Conservation (phyloP, 208 protist genomes). For the Crithidia mellificae region DNA sequence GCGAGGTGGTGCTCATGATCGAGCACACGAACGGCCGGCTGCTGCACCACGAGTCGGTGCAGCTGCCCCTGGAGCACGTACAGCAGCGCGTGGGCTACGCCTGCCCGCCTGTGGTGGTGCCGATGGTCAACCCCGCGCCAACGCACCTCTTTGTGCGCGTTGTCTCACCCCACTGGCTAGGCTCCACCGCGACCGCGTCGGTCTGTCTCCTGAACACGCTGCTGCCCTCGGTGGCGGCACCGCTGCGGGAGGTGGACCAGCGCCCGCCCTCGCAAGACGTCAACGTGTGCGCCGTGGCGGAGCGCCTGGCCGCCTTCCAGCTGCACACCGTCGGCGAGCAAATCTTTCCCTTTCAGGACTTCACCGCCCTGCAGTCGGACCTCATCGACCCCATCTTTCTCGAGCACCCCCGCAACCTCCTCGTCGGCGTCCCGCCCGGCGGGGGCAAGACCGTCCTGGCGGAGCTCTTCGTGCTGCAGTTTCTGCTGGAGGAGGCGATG, state of each 20-base stretch:
- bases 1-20: slow-evolving; percentile 96
- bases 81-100: slow-evolving; percentile 75
- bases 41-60: slow-evolving; percentile 96
- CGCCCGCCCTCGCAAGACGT: slow-evolving; percentile 67
- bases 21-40: slow-evolving; percentile 96
- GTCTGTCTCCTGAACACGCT: slow-evolving; percentile 96
- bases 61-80: slow-evolving; percentile 80
- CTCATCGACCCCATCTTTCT: slow-evolving; percentile 93
- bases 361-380: slow-evolving; percentile 97
- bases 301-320: slow-evolving; percentile 75
- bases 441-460: slow-evolving; percentile 94
- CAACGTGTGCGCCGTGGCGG: slow-evolving; percentile 61
- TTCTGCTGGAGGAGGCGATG: slow-evolving; percentile 64
- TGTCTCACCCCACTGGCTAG: slow-evolving; percentile 92
- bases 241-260: slow-evolving; percentile 71
- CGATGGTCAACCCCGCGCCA: slow-evolving; percentile 96
- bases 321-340: slow-evolving; percentile 71
- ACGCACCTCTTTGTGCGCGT: slow-evolving; percentile 95
- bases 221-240: slow-evolving; percentile 76
- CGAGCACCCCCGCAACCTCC: slow-evolving; percentile 92
- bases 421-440: slow-evolving; percentile 95
- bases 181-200: slow-evolving; percentile 57
- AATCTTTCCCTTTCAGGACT: slow-evolving; percentile 92
- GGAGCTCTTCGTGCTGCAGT: slow-evolving; percentile 85
- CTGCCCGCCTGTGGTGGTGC: slow-evolving; percentile 94